phyloP scores from a whole-genome alignment of 1,284 basidiomycete species.

The Naganishia liquefaciens region DNA sequence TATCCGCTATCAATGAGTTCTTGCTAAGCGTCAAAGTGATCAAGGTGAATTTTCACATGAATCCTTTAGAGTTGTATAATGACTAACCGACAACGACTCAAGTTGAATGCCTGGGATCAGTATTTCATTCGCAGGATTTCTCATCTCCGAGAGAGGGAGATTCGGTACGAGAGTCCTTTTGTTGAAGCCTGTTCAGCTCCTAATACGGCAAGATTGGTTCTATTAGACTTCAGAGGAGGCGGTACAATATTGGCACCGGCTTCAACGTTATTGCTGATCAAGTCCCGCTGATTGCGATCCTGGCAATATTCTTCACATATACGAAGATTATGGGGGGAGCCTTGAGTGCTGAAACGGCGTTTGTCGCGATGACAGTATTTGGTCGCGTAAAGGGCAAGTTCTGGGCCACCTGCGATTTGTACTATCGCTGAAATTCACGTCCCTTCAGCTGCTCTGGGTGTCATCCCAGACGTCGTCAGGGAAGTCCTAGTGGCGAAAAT shows the following conservation, averaged over 20 bases:
- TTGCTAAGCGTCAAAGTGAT: conserved; percentile 50
- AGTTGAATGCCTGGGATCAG: conserved; percentile 52
- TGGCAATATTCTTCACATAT: conserved; percentile 47
- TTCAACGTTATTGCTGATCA: conserved; percentile 52
- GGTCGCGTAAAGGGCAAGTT: conserved; percentile 41
- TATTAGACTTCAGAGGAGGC: conserved; percentile 49
- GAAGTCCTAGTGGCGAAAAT: conserved; percentile 43
- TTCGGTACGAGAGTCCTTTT: conserved; percentile 36
- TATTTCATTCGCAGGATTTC: conserved; percentile 43
- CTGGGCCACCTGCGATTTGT: background rate
- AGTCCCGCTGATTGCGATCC: conserved; percentile 33
- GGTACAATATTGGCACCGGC: conserved; percentile 51
- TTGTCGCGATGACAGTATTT: conserved; percentile 49
- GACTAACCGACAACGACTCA: conserved; percentile 20
- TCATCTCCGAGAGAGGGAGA: conserved; percentile 43
- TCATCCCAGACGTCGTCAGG: conserved; percentile 43
- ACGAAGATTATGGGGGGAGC: conserved; percentile 44
- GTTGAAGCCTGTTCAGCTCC: background rate
- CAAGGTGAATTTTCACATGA: conserved; percentile 42
- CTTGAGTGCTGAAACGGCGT: conserved; percentile 49
- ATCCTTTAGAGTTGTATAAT: background rate
- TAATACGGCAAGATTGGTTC: background rate
- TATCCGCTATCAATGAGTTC: conserved; percentile 50
- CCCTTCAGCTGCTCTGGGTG: conserved; percentile 37
- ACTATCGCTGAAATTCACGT: background rate